A percentile compares a stretch with the other conserved stretches of the same genome.
phyloP scores from a whole-genome alignment of 352 stramenopile species.

The Pythium rhizo-oryzae region DNA sequence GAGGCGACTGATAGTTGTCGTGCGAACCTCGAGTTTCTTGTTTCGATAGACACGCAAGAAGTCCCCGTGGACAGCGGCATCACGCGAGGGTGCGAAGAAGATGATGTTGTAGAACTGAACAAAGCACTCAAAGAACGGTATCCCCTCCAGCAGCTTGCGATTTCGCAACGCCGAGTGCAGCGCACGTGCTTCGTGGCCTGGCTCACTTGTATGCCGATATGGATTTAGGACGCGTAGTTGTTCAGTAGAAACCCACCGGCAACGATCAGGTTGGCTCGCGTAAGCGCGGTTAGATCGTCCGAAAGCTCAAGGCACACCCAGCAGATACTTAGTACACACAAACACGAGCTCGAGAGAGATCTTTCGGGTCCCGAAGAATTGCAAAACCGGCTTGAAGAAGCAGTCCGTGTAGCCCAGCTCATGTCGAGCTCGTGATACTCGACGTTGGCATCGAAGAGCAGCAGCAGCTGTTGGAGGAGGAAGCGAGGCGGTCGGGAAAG shows the following conservation, averaged over 20 bases:
- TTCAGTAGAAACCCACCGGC: slow-evolving; percentile 34
- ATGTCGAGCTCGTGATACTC: too few species aligned
- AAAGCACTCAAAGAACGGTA: slow-evolving; percentile 33
- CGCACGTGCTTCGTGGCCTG: slow-evolving; percentile 26
- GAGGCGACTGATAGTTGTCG: too few species aligned
- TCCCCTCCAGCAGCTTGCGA: slow-evolving; percentile 11
- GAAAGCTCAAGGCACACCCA: background rate
- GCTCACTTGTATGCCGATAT: slow-evolving; percentile 25
- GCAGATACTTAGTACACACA: slow-evolving; percentile 12
- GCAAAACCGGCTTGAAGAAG: slow-evolving; percentile 4
- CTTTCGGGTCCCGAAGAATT: background rate
- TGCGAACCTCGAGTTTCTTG: too few species aligned
- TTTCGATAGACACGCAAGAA: background rate
- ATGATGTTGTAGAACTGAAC: slow-evolving; percentile 25
- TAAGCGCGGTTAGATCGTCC: slow-evolving; percentile 15
- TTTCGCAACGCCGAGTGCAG: slow-evolving; percentile 31
- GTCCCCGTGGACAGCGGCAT: slow-evolving; percentile 6
- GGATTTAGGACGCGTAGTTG: slow-evolving; percentile 27
- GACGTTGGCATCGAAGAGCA: background rate
- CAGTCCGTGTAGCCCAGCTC: background rate
- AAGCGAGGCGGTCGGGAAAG: too few species aligned
- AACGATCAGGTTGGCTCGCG: slow-evolving; percentile 33
- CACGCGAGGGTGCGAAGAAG: slow-evolving; percentile 34
- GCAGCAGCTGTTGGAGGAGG: background rate
- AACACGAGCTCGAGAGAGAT: background rate